These are phyloP conservation scores for Cardiosporidium cionae DNA, from an alignment of 169 alveolate species.

Conservation along the genomic window DNA sequence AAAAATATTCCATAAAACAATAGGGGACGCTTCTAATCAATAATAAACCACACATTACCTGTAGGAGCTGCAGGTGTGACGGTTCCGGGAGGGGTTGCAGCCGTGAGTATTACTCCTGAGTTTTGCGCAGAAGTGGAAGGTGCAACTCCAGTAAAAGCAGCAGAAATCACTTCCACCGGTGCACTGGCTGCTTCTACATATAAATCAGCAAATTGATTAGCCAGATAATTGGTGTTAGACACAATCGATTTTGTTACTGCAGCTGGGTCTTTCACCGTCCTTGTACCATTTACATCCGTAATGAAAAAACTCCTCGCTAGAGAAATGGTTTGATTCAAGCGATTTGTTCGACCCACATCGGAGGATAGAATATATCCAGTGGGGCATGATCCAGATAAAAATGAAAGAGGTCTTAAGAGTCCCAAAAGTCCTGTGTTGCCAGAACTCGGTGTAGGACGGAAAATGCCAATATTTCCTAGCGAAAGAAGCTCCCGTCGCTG, in stretches of 20 bases:
- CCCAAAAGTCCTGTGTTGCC: background rate
- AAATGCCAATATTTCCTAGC: no score
- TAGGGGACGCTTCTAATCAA: no score
- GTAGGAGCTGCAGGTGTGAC: no score
- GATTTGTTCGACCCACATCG: background rate
- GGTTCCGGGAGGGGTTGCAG: background rate
- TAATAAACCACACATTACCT: no score
- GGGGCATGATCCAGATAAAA: background rate
- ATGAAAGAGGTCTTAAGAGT: background rate
- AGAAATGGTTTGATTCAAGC: background rate
- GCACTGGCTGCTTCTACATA: background rate
- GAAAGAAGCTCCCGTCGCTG: no score
- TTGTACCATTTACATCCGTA: background rate
- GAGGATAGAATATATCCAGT: background rate
- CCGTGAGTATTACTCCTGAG: background rate
- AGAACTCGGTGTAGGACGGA: no score
- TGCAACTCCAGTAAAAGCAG: background rate
- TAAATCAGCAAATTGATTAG: background rate
- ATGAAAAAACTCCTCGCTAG: background rate
- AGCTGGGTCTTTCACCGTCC: background rate
- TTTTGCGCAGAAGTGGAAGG: background rate
- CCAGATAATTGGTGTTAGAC: background rate
- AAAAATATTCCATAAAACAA: no score
- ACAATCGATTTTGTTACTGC: background rate
- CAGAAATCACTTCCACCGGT: background rate